phyloP scores from a whole-genome alignment of 257 asterid genomes.

The Thymus mandschuricus region DNA sequence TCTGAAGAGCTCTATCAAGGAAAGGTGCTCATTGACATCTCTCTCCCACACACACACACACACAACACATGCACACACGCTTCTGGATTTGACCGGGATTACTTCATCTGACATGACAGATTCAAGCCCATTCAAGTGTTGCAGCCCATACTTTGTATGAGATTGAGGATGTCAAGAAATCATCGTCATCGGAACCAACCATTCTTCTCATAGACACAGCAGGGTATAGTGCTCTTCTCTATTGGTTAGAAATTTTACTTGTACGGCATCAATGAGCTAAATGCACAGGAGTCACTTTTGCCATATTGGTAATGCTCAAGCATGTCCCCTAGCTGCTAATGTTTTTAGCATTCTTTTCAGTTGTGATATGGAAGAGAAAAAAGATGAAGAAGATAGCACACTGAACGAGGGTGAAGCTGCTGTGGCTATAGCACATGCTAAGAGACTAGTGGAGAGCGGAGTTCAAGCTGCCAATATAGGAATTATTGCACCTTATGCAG shows the following conservation, averaged over 20 bases:
- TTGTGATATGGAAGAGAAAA: conserved; percentile 98
- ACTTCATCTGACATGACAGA: conserved; percentile 44
- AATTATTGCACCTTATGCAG: conserved; percentile 90
- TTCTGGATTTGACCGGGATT: conserved; percentile 26
- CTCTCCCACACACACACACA: neutral
- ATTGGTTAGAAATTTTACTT: conserved; percentile 7
- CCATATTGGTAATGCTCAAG: neutral
- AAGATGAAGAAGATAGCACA: conserved; percentile 94
- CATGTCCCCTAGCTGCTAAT: conserved; percentile 7
- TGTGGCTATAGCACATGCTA: conserved; percentile 89
- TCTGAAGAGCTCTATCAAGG: conserved; percentile 82
- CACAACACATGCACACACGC: too few relatives aligned
- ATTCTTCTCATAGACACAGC: conserved; percentile 92
- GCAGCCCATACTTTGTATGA: conserved; percentile 73
- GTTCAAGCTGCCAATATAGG: conserved; percentile 84
- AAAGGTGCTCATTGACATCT: conserved; percentile 58
- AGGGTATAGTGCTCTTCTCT: conserved; percentile 56
- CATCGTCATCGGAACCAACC: conserved; percentile 80
- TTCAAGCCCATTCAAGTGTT: conserved; percentile 91
- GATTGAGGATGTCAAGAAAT: conserved; percentile 76
- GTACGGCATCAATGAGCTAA: conserved; percentile 16
- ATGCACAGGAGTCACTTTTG: conserved; percentile 26
- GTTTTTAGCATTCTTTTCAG: conserved; percentile 40
- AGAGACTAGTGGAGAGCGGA: conserved; percentile 83
- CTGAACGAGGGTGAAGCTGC: conserved; percentile 94